Evolutionary conservation across 2,329 filamentous ascomycete genomes (phyloP).

Genomic region (Aspergillus ruber): DNA sequence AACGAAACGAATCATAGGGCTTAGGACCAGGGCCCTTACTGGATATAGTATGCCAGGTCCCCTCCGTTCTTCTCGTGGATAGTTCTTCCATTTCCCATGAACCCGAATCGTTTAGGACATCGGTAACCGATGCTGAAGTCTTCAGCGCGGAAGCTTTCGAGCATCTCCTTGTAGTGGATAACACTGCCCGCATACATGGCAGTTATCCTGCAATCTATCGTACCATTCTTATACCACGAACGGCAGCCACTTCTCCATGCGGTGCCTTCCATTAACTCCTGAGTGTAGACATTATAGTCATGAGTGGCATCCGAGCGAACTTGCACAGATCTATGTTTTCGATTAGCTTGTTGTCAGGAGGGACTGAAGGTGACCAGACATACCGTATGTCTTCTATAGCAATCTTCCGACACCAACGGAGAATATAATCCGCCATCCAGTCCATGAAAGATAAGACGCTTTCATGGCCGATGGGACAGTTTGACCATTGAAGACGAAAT

Average conservation of each 20-base stretch:
- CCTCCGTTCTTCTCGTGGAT: constrained; percentile 33
- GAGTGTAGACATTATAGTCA: constrained; percentile 28
- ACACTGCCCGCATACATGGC: constrained; percentile 10
- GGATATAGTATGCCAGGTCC: constrained; percentile 5
- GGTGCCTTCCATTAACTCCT: constrained; percentile 27
- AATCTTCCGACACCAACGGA: constrained; percentile 27
- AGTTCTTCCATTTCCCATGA: constrained; percentile 12
- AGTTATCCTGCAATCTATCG: constrained; percentile 12
- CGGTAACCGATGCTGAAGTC: constrained; percentile 15
- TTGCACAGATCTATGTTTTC: constrained; percentile 11
- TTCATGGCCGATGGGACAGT: constrained; percentile 39
- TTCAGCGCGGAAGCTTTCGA: constrained; percentile 14
- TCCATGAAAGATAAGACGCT: constrained; percentile 15
- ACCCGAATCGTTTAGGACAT: constrained; percentile 13
- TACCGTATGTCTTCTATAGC: constrained; percentile 26
- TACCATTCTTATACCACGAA: constrained; percentile 26
- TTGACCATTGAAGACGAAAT: constrained; percentile 28
- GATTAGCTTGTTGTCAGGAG: background rate
- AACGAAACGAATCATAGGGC: background rate
- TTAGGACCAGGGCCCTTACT: background rate
- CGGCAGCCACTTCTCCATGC: constrained; percentile 22
- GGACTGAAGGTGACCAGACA: background rate
- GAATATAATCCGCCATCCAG: constrained; percentile 18
- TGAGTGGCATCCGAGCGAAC: constrained; percentile 22
- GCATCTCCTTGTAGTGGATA: constrained; percentile 11